A percentile compares a stretch with the other conserved stretches of the same genome.
phyloP scores from a whole-genome alignment of 768 basidiomycete species.

The Phaeotremella skinneri region DNA sequence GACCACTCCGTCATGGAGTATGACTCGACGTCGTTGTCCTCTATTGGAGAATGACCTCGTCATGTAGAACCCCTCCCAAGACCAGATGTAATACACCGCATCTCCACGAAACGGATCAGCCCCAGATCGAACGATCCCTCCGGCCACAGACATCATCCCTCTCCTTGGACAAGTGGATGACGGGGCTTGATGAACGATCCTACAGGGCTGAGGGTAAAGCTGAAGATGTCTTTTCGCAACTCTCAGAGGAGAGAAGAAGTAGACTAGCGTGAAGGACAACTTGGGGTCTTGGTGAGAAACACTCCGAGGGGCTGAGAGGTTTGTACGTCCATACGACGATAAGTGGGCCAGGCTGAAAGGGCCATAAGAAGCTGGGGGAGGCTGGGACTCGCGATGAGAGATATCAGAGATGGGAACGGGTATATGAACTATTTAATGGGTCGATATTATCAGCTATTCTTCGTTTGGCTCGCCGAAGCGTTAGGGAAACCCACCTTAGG shows the following conservation, averaged over 20 bases:
- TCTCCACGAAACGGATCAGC: neutral
- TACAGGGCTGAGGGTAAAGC: neutral
- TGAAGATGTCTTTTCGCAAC: neutral
- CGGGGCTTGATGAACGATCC: neutral
- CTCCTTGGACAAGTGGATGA: neutral
- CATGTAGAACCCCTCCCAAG: neutral
- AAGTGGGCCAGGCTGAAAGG: no score
- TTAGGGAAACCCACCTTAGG: constrained; percentile 11
- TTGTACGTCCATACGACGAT: neutral
- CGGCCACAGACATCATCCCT: neutral
- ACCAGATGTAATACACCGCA: neutral
- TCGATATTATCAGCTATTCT: neutral
- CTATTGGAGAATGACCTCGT: neutral
- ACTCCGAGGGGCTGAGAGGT: neutral
- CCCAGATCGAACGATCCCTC: neutral
- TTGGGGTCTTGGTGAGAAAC: neutral
- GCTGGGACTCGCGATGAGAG: neutral
- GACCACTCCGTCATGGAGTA: neutral
- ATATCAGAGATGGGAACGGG: constrained; percentile 6
- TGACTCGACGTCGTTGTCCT: neutral
- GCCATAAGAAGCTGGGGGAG: no score
- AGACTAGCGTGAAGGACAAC: neutral
- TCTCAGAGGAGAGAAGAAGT: neutral
- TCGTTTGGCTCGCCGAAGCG: no score
- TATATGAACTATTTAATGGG: constrained; percentile 11